A percentile compares a stretch with the other conserved stretches of the same genome.
phyloP scores from a whole-genome alignment of 495 filamentous ascomycete species.

The Schizothecium vesticola region DNA sequence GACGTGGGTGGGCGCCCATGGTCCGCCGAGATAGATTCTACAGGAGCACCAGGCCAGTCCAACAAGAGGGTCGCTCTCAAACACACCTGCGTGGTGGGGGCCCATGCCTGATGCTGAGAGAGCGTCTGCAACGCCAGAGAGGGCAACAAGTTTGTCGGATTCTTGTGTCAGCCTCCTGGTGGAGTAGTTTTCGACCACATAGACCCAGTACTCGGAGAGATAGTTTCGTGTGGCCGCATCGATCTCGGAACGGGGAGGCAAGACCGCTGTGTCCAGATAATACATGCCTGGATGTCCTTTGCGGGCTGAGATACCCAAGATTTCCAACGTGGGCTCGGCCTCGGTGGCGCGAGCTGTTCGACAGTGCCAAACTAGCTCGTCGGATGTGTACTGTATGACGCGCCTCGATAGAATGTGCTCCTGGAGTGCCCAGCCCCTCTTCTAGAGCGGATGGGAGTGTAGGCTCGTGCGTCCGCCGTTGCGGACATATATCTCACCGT shows the following conservation, averaged over 20 bases:
- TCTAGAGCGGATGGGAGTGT: background rate
- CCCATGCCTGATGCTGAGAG: background rate
- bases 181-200: background rate
- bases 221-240: background rate
- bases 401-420: background rate
- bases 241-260: background rate
- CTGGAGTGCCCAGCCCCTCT: background rate
- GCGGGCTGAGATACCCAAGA: background rate
- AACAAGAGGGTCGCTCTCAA: background rate
- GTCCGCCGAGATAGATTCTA: background rate
- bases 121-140: background rate
- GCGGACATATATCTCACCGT: background rate
- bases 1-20: background rate
- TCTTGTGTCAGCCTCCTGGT: background rate
- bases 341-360: background rate
- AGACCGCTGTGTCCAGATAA: background rate
- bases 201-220: background rate
- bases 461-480: background rate
- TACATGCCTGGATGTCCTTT: background rate
- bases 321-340: background rate
- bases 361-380: background rate
- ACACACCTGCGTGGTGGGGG: background rate
- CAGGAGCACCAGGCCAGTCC: background rate
- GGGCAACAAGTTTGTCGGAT: background rate
- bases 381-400: background rate